Percentiles rank a stretch among this genome's conserved stretches.
Evolutionary conservation across 148 eudicot species (phyloP).

Genomic region (Limonium bicolor): DNA sequence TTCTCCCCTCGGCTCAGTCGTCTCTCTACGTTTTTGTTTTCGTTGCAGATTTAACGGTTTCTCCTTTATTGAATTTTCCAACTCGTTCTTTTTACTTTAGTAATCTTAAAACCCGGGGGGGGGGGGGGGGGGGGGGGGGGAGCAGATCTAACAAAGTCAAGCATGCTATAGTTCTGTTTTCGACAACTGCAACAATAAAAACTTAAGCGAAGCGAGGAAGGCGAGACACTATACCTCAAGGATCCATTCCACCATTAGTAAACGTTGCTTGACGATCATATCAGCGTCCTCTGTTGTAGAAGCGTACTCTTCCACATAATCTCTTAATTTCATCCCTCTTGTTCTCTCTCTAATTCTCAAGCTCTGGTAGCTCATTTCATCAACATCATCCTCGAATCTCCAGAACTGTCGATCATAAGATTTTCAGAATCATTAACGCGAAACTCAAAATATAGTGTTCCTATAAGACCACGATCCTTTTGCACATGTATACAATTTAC

Average conservation of each 20-base stretch:
- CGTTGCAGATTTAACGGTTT: not conserved
- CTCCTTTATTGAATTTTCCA: not conserved
- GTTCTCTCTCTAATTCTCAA: constrained; percentile 73
- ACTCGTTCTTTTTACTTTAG: too few relatives aligned
- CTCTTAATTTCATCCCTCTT: constrained; percentile 31
- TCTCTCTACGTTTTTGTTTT: too few relatives aligned
- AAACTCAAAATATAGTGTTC: not conserved
- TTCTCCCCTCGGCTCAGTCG: too few relatives aligned
- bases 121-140: too few relatives aligned
- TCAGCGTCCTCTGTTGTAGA: constrained; percentile 41
- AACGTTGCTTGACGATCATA: constrained; percentile 68
- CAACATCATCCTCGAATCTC: constrained; percentile 50
- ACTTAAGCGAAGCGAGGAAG: not conserved
- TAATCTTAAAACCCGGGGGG: too few relatives aligned
- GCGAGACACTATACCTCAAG: constrained; percentile 41
- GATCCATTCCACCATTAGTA: constrained; percentile 86
- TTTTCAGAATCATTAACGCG: not conserved
- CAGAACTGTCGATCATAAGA: constrained; percentile 13
- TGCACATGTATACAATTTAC: not conserved
- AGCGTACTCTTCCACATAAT: constrained; percentile 61
- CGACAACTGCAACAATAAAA: not conserved
- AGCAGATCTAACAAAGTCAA: not conserved
- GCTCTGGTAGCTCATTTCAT: constrained; percentile 62
- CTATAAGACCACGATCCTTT: not conserved
- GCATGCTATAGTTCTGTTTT: not conserved